A percentile compares a stretch with the other conserved stretches of the same genome.
Evolutionary conservation across 257 asterid genomes (phyloP).

Genomic region (Capsicum rhomboideum): DNA sequence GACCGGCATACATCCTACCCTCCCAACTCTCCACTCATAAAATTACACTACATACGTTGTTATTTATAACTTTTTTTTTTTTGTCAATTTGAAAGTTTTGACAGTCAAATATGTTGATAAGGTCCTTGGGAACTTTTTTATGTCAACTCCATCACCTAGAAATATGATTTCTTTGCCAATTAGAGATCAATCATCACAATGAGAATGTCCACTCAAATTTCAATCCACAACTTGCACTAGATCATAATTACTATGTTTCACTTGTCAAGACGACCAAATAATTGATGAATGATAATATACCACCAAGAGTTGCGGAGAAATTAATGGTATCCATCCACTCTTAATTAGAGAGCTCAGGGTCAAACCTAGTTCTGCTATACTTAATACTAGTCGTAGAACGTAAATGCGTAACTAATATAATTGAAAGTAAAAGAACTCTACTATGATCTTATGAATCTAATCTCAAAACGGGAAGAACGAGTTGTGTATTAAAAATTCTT

Average conservation of each 20-base stretch:
- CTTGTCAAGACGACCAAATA: not conserved
- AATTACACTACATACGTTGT: no score
- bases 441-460: not conserved
- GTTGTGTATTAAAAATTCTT: no score
- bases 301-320: not conserved
- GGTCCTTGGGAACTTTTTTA: not conserved
- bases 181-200: not conserved
- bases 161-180: not conserved
- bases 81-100: no score
- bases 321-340: no score
- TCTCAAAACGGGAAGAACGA: no score
- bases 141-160: not conserved
- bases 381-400: not conserved
- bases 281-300: not conserved
- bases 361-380: not conserved
- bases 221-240: not conserved
- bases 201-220: not conserved
- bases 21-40: no score
- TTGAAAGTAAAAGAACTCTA: not conserved
- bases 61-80: no score
- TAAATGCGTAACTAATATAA: not conserved
- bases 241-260: not conserved
- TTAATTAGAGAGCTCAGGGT: not conserved
- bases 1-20: no score
- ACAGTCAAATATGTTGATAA: not conserved